Percentiles rank a stretch among this genome's conserved stretches.
Conservation (phyloP, 177 flowering plant species). For the Vitis hybrid region DNA sequence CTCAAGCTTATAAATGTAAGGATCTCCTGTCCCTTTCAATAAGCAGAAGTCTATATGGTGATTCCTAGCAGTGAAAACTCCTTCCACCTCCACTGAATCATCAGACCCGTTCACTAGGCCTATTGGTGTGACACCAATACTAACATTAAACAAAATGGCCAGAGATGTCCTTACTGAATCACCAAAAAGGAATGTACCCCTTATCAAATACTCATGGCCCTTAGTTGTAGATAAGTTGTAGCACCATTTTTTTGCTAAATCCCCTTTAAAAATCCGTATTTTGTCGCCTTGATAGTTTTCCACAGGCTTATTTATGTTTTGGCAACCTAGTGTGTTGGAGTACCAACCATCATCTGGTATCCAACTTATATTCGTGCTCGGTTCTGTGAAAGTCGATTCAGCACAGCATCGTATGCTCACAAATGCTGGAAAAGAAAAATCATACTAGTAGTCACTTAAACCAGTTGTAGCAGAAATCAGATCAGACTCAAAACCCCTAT, state of each 20-base stretch:
- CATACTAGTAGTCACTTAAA: not conserved
- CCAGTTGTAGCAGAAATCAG: not conserved
- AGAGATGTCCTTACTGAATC: not conserved
- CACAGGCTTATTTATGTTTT: slow-evolving; percentile 11
- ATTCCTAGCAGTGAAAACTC: slow-evolving; percentile 40
- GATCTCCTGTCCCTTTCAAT: slow-evolving; percentile 33
- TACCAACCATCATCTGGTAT: slow-evolving; percentile 38
- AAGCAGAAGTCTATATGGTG: slow-evolving; percentile 49
- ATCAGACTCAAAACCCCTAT: too few species aligned
- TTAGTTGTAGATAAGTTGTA: slow-evolving; percentile 42
- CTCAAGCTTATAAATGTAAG: slow-evolving; percentile 57
- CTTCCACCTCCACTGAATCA: slow-evolving; percentile 42
- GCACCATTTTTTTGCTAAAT: slow-evolving; percentile 45
- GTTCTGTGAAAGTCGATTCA: slow-evolving; percentile 31
- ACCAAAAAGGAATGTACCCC: slow-evolving; percentile 50
- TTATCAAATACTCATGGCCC: slow-evolving; percentile 43
- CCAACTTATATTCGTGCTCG: slow-evolving; percentile 36
- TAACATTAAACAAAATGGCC: slow-evolving; percentile 27
- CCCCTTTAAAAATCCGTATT: slow-evolving; percentile 32
- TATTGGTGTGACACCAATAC: slow-evolving; percentile 37
- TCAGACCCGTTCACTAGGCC: slow-evolving; percentile 28
- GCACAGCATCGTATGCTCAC: slow-evolving; percentile 61
- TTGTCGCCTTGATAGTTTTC: slow-evolving; percentile 7
- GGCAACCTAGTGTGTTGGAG: slow-evolving; percentile 29
- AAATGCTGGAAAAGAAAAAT: slow-evolving; percentile 43